These are phyloP conservation scores for Naematelia encephala DNA, from an alignment of 768 basidiomycete species.

Conservation along the genomic window DNA sequence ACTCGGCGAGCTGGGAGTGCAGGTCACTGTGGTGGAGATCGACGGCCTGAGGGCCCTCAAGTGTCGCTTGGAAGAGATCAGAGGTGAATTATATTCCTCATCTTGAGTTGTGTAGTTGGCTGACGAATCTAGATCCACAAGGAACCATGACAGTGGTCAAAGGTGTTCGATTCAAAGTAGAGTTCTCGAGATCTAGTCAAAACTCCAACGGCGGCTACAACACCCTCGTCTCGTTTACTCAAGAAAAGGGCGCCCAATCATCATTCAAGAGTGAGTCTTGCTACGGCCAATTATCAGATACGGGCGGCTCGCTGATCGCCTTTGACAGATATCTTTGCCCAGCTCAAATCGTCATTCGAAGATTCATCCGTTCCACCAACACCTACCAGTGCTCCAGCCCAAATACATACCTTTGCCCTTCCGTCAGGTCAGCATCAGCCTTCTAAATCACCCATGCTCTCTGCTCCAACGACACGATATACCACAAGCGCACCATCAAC, in stretches of 20 bases:
- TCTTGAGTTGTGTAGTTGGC: neutral
- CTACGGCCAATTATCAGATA: no score
- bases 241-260: conserved; percentile 83
- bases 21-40: conserved; percentile 63
- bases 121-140: conserved; percentile 53
- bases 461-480: conserved; percentile 28
- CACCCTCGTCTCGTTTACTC: conserved; percentile 64
- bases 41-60: conserved; percentile 68
- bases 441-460: conserved; percentile 13
- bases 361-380: conserved; percentile 4
- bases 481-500: conserved; percentile 31
- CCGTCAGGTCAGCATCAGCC: conserved; percentile 8
- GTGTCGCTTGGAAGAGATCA: conserved; percentile 69
- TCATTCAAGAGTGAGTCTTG: conserved; percentile 62
- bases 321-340: conserved; percentile 19
- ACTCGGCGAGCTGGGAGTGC: conserved; percentile 67
- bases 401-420: conserved; percentile 10
- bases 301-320: neutral
- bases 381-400: conserved; percentile 7
- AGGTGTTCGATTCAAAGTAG: conserved; percentile 76
- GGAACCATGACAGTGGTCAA: conserved; percentile 62
- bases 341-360: conserved; percentile 21
- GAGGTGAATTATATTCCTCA: conserved; percentile 41
- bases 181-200: conserved; percentile 57
- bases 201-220: conserved; percentile 54